Evolutionary conservation across 1,284 basidiomycete genomes (phyloP).

Genomic region (Porogramme epimiltina): DNA sequence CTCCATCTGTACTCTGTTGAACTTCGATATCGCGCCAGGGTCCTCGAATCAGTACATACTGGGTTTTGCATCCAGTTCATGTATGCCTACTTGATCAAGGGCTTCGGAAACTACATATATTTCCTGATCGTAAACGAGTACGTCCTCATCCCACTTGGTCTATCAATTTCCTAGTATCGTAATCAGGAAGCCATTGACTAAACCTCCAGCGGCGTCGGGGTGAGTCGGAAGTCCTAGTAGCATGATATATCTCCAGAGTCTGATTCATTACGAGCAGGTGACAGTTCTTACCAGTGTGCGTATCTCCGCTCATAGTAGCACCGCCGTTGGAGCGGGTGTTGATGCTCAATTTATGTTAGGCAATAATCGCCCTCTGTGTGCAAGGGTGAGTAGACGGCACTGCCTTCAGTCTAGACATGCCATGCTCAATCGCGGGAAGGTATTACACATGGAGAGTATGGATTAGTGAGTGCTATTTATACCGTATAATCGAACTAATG

Average conservation of each 20-base stretch:
- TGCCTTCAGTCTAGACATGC: neutral
- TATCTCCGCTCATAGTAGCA: neutral
- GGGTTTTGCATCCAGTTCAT: constrained; percentile 24
- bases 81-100: constrained; percentile 22
- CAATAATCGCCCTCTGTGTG: constrained; percentile 18
- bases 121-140: constrained; percentile 17
- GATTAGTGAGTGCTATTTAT: constrained; percentile 11
- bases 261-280: constrained; percentile 5
- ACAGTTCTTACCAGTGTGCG: constrained; percentile 19
- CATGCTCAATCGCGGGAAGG: neutral
- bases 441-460: constrained; percentile 22
- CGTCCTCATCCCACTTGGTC: neutral
- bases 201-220: constrained; percentile 14
- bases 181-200: neutral
- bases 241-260: neutral
- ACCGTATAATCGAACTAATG: neutral
- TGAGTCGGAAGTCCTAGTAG: constrained; percentile 4
- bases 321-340: neutral
- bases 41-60: constrained; percentile 20
- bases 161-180: neutral
- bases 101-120: constrained; percentile 15
- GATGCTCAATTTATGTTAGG: neutral
- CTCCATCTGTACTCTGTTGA: neutral
- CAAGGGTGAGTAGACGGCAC: constrained; percentile 15
- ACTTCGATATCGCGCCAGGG: constrained; percentile 3